Evolutionary conservation across 2,329 filamentous ascomycete species (phyloP).

Genomic region (Fusarium sp.): DNA sequence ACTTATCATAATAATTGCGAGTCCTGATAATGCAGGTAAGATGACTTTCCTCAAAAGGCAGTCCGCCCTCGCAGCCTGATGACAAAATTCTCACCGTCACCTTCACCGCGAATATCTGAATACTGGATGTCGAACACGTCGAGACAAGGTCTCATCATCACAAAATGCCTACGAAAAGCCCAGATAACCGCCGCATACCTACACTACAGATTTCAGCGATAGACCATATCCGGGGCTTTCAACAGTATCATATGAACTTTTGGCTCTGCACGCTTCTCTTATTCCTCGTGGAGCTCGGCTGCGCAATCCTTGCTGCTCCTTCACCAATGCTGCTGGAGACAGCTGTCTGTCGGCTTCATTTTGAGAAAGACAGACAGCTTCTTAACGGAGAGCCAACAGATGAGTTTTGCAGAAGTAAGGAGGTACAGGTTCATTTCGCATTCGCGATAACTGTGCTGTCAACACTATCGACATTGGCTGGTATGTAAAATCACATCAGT

Average conservation of each 20-base stretch:
- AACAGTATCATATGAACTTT: conserved; percentile 5
- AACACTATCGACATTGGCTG: background rate
- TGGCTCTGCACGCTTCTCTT: conserved; percentile 1
- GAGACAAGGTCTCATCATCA: background rate
- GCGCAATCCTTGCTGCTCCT: background rate
- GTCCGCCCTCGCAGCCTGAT: background rate
- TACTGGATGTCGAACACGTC: background rate
- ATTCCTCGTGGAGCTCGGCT: background rate
- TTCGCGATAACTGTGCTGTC: background rate
- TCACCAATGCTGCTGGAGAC: background rate
- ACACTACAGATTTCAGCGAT: background rate
- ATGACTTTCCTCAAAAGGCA: background rate
- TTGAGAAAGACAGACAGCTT: background rate
- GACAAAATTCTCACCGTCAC: background rate
- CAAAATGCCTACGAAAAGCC: background rate
- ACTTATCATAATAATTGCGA: too few species aligned
- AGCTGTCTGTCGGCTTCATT: conserved; percentile 9
- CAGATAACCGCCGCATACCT: accelerated
- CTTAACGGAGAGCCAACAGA: background rate
- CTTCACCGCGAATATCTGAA: background rate
- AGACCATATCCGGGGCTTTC: background rate
- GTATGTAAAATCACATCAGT: background rate
- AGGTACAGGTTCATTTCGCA: conserved; percentile 1
- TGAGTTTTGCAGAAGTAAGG: conserved; percentile 3
- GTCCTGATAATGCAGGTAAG: background rate